Evolutionary conservation across 768 basidiomycete species (phyloP), one percentile per base, ranked within the genome.

Genomic region (Boletus sp.): DNA sequence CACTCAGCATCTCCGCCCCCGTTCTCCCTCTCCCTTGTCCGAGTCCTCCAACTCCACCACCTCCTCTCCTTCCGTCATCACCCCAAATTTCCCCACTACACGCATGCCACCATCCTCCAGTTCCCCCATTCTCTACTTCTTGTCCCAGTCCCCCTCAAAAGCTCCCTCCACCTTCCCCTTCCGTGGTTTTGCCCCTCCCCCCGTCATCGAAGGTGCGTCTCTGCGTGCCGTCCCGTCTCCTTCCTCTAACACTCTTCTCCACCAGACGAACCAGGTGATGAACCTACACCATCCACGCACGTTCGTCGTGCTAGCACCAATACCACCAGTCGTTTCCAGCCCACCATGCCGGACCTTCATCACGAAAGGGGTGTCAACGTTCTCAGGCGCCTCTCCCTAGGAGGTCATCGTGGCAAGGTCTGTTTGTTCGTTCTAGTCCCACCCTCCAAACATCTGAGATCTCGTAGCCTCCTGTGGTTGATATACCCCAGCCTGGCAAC

Each of bases 361-460:
- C 70, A 77, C 9, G 87, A 90, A 55, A 80, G 90, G 9, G 89
- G 87, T 1, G 78, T 83, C 14, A 87, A 83, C 52, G 75, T 92
- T 29, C 71, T 93, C 55, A 80, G 89, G 47, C 80, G 90, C 50
- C 83, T 93, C 51, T 91, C 90, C 35, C 75, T 93, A 10, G 82
- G 86, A 56, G 77, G 72, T 48, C 74, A 80, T 19, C 79, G 88
- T 60, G 69, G 64, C 25, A 82, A 78, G 77, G 89, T 88, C 59
- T 63, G 82, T 74, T 25, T 44, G 4, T 7, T 34, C 15, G 10
- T 39, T 5, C 2, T 19, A 4, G 27, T 5, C n/a, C 6, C 29
- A 10, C 3, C 9, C 5, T 25, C 7, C 10, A 35, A 0, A 8
- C 27, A 15, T 40, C 33, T 53, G 15, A 58, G 21, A 3, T 35